phyloP scores from a whole-genome alignment of 768 basidiomycete species.

The Termitomyces sp. region DNA sequence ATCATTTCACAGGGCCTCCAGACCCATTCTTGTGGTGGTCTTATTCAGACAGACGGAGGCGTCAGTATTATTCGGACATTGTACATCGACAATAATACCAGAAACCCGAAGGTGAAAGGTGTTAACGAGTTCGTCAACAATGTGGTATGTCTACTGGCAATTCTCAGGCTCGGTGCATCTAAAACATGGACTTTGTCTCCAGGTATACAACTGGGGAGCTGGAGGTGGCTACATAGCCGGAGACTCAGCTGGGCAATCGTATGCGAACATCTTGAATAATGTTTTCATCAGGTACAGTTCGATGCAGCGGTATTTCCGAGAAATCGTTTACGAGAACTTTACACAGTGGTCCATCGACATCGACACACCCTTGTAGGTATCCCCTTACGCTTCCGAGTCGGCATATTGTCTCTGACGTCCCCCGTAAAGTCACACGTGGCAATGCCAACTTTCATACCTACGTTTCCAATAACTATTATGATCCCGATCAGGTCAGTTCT shows the following conservation, averaged over 20 bases:
- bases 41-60: slow-evolving; percentile 35
- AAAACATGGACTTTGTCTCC: background rate
- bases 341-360: slow-evolving; percentile 31
- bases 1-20: slow-evolving; percentile 37
- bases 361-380: slow-evolving; percentile 25
- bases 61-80: slow-evolving; percentile 34
- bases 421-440: slow-evolving; percentile 29
- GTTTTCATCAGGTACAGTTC: slow-evolving; percentile 30
- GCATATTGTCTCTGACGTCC: background rate
- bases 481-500: slow-evolving; percentile 26
- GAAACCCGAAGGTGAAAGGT: slow-evolving; percentile 38
- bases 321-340: background rate
- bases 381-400: background rate
- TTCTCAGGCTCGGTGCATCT: background rate
- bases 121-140: slow-evolving; percentile 37
- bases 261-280: slow-evolving; percentile 35
- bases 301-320: background rate
- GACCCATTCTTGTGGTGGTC: slow-evolving; percentile 35
- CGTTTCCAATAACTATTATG: slow-evolving; percentile 34
- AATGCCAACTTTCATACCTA: slow-evolving; percentile 36
- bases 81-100: slow-evolving; percentile 37
- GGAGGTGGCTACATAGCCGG: slow-evolving; percentile 36
- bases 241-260: slow-evolving; percentile 31
- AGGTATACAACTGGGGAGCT: slow-evolving; percentile 35
- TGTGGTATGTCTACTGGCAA: slow-evolving; percentile 23